Percentiles rank a stretch among this genome's conserved stretches.
Conservation (phyloP, 192 early-diverging fungal genomes). For the Kappamyces sp. region DNA sequence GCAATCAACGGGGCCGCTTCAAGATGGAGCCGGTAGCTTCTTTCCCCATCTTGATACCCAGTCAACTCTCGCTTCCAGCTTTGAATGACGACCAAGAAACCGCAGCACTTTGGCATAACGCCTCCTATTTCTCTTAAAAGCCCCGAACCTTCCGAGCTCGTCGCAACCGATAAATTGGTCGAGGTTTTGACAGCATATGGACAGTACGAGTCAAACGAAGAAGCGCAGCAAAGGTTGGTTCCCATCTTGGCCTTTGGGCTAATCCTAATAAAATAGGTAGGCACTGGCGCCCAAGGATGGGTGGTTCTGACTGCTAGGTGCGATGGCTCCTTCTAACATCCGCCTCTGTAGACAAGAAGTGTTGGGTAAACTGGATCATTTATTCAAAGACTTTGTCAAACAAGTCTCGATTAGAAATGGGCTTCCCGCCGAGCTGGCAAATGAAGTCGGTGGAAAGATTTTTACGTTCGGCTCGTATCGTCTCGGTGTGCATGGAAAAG, state of each 20-base stretch:
- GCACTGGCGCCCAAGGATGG: background rate
- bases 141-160: slow-evolving; percentile 63
- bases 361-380: slow-evolving; percentile 74
- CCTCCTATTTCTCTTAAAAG: slow-evolving; percentile 59
- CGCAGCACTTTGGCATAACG: slow-evolving; percentile 65
- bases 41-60: too few species aligned
- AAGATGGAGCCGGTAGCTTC: too few species aligned
- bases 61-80: too few species aligned
- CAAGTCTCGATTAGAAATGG: slow-evolving; percentile 63
- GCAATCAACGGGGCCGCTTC: too few species aligned
- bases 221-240: slow-evolving; percentile 69
- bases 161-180: slow-evolving; percentile 64
- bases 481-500: slow-evolving; percentile 87
- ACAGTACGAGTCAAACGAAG: slow-evolving; percentile 83
- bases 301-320: background rate
- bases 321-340: slow-evolving; percentile 10
- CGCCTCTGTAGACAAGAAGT: slow-evolving; percentile 64
- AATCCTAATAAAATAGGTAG: background rate
- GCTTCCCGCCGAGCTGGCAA: slow-evolving; percentile 76
- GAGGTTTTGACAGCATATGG: slow-evolving; percentile 65
- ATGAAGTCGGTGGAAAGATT: slow-evolving; percentile 88
- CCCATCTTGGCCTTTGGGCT: background rate
- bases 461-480: slow-evolving; percentile 97
- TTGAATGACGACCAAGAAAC: too few species aligned
- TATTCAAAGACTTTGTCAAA: slow-evolving; percentile 92